Evolutionary conservation across 148 eudicot genomes (phyloP).

Genomic region (Rhododendron kiyosumense): DNA sequence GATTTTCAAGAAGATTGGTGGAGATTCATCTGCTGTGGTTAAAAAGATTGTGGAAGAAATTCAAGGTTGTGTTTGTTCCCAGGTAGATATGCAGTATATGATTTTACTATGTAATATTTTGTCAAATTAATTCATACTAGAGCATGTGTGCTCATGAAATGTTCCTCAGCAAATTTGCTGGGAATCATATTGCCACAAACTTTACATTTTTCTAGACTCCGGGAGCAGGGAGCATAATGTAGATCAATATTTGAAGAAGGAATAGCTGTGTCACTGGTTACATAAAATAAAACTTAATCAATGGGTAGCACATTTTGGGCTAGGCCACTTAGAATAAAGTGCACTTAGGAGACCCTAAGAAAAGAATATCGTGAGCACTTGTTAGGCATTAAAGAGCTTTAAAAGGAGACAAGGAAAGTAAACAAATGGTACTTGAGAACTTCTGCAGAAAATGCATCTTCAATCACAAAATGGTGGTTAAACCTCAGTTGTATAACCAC

Average conservation of each 20-base stretch:
- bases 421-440: too few species aligned
- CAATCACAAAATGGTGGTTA: too few species aligned
- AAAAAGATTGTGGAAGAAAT: background rate
- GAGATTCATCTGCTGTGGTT: background rate
- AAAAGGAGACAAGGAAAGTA: too few species aligned
- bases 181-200: constrained; percentile 80
- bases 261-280: too few species aligned
- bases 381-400: too few species aligned
- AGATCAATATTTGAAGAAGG: constrained; percentile 73
- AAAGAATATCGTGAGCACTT: too few species aligned
- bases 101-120: constrained; percentile 3
- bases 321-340: too few species aligned
- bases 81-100: background rate
- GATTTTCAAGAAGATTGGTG: background rate
- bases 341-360: too few species aligned
- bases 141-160: constrained; percentile 76
- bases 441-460: too few species aligned
- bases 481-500: too few species aligned
- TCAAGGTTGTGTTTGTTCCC: background rate
- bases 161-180: constrained; percentile 65
- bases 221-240: constrained; percentile 79
- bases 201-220: constrained; percentile 85
- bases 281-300: too few species aligned
- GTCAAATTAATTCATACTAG: constrained; percentile 35
- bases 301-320: too few species aligned